Evolutionary conservation across 2,329 filamentous ascomycete genomes (phyloP).

Genomic region (Colletotrichum higginsianum): DNA sequence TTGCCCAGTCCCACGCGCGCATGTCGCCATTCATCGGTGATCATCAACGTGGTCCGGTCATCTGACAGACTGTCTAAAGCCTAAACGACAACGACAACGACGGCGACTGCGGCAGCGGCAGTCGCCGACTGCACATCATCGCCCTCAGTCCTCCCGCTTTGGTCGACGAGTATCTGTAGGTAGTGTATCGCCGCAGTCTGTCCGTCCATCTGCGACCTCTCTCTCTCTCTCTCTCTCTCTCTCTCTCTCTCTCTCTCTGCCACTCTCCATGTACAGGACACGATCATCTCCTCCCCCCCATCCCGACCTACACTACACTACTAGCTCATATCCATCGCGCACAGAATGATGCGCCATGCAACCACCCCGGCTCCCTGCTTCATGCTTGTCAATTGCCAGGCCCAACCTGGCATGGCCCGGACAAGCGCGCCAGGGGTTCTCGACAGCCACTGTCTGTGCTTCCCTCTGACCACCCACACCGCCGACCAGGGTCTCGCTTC

Average conservation of each 20-base stretch:
- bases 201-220: neutral
- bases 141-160: neutral
- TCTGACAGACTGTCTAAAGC: conserved; percentile 5
- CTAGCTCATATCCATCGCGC: conserved; percentile 1
- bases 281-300: neutral
- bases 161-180: neutral
- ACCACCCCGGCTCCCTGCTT: conserved; percentile 31
- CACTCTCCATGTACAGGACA: too few species aligned
- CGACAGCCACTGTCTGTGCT: conserved; percentile 42
- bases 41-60: conserved; percentile 31
- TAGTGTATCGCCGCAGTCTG: neutral
- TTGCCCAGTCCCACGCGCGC: conserved; percentile 19
- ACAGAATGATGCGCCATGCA: conserved; percentile 17
- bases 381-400: conserved; percentile 40
- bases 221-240: conserved; percentile 6
- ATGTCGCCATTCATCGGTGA: conserved; percentile 14
- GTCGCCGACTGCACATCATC: neutral
- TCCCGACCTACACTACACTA: conserved; percentile 7
- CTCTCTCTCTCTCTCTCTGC: conserved; percentile 7
- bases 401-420: conserved; percentile 36
- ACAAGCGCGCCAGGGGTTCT: conserved; percentile 39
- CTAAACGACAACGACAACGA: conserved; percentile 13
- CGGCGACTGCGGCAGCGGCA: neutral
- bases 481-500: conserved; percentile 30
- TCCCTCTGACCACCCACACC: conserved; percentile 41